phyloP scores from a whole-genome alignment of 1,139 yeast species.

The Meyerozyma carpophila region DNA sequence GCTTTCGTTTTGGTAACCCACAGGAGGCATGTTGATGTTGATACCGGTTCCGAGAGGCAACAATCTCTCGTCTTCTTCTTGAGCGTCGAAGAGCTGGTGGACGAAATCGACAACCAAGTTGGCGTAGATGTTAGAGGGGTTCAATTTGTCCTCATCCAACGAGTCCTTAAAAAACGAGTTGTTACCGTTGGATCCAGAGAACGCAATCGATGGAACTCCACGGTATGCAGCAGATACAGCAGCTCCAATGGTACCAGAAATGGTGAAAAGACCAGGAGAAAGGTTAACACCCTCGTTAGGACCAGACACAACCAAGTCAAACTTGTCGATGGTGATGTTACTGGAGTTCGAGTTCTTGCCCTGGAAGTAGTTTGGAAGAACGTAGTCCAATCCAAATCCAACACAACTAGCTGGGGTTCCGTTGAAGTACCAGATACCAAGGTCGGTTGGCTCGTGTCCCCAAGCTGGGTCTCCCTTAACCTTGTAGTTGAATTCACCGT shows the following conservation, averaged over 20 bases:
- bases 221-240: conserved; percentile 36
- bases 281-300: conserved; percentile 42
- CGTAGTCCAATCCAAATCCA: conserved; percentile 38
- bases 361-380: conserved; percentile 32
- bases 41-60: conserved; percentile 43
- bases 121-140: conserved; percentile 38
- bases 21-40: conserved; percentile 44
- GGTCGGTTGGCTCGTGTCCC: conserved; percentile 41
- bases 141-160: conserved; percentile 20
- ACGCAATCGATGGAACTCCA: conserved; percentile 38
- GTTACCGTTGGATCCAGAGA: conserved; percentile 33
- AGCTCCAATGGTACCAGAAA: conserved; percentile 44
- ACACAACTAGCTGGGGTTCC: conserved; percentile 45
- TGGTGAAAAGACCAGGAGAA: conserved; percentile 30
- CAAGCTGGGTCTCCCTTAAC: conserved; percentile 41
- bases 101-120: conserved; percentile 33
- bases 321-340: conserved; percentile 23
- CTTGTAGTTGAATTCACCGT: conserved; percentile 40
- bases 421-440: conserved; percentile 44
- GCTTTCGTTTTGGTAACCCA: conserved; percentile 24
- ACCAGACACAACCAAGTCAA: conserved; percentile 42
- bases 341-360: conserved; percentile 11
- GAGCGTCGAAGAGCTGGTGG: conserved; percentile 26
- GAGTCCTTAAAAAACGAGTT: conserved; percentile 41
- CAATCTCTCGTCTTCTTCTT: conserved; percentile 23